phyloP scores from a whole-genome alignment of 1,284 basidiomycete genomes.

The Gymnopus androsaceus region DNA sequence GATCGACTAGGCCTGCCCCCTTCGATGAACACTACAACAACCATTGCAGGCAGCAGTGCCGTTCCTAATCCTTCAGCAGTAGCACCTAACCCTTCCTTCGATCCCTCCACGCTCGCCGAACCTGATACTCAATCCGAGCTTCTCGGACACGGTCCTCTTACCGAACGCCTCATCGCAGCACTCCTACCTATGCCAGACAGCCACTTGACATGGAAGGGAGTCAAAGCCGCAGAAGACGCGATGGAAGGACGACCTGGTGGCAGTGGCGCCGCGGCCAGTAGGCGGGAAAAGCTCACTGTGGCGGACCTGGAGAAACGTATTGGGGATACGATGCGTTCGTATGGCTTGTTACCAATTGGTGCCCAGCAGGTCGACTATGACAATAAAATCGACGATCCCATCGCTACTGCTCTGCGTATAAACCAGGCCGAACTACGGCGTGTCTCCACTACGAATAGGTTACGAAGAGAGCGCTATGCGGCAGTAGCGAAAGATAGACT shows the following conservation, averaged over 20 bases:
- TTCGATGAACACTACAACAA: slow-evolving; percentile 29
- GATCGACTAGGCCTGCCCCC: slow-evolving; percentile 50
- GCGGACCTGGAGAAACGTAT: slow-evolving; percentile 71
- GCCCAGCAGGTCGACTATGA: slow-evolving; percentile 65
- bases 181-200: slow-evolving; percentile 65
- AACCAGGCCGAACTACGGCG: slow-evolving; percentile 82
- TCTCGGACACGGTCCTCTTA: slow-evolving; percentile 76
- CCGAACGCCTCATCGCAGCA: slow-evolving; percentile 80
- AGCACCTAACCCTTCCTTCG: slow-evolving; percentile 63
- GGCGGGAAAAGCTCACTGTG: slow-evolving; percentile 71
- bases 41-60: slow-evolving; percentile 6
- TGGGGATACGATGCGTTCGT: slow-evolving; percentile 70
- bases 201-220: slow-evolving; percentile 61
- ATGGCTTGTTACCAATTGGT: slow-evolving; percentile 52
- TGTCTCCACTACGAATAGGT: slow-evolving; percentile 82
- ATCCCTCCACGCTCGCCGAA: slow-evolving; percentile 70
- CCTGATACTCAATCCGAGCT: slow-evolving; percentile 66
- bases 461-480: slow-evolving; percentile 74
- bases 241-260: slow-evolving; percentile 79
- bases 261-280: slow-evolving; percentile 69
- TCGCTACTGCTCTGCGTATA: slow-evolving; percentile 86
- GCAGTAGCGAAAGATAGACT: slow-evolving; percentile 85
- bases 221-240: slow-evolving; percentile 79
- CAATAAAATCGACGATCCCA: slow-evolving; percentile 87
- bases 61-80: slow-evolving; percentile 27